Conservation (phyloP, 805 yeast genomes). For the Groenewaldozyma salmanticensis region DNA sequence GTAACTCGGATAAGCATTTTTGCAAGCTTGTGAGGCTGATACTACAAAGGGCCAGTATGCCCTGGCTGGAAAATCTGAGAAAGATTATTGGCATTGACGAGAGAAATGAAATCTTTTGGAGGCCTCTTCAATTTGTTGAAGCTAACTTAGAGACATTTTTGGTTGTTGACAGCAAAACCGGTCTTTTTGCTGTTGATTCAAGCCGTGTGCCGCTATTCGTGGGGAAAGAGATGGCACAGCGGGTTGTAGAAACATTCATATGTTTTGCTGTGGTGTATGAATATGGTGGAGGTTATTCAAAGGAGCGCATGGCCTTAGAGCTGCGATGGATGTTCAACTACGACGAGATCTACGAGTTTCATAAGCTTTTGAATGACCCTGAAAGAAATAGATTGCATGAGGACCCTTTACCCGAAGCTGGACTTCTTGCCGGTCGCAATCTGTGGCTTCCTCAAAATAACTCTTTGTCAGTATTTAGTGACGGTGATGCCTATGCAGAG, state of each 20-base stretch:
- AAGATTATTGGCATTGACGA: constrained; percentile 8
- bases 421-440: background rate
- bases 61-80: constrained; percentile 10
- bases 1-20: constrained; percentile 7
- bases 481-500: no score
- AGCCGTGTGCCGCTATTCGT: constrained; percentile 7
- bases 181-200: constrained; percentile 1
- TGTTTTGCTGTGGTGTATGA: constrained; percentile 7
- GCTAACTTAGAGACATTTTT: constrained; percentile 2
- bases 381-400: background rate
- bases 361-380: background rate
- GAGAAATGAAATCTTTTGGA: constrained; percentile 5
- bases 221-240: constrained; percentile 3
- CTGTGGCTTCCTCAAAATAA: background rate
- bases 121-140: background rate
- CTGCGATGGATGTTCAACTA: constrained; percentile 3
- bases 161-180: constrained; percentile 4
- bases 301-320: background rate
- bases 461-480: no score
- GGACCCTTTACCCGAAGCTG: background rate
- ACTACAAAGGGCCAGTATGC: constrained; percentile 4
- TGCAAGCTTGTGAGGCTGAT: constrained; percentile 6
- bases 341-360: constrained; percentile 1
- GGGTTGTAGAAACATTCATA: constrained; percentile 8
- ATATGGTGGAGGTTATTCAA: constrained; percentile 2